Evolutionary conservation across 108 stramenopile species (phyloP).

Genomic region (Skeletonema tropicum): DNA sequence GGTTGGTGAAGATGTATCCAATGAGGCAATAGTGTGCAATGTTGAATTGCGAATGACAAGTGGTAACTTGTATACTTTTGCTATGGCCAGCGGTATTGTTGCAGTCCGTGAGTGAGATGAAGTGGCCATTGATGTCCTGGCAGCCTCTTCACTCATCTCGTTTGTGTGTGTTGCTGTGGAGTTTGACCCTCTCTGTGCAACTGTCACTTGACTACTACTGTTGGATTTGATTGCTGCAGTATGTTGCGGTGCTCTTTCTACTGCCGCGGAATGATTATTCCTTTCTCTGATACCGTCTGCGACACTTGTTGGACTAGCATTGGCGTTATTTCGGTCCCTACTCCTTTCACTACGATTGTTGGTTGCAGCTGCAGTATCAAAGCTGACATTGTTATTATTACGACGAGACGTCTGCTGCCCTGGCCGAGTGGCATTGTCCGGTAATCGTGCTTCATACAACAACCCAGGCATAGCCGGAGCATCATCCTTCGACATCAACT

Average conservation of each 20-base stretch:
- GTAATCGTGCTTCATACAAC: conserved; percentile 91
- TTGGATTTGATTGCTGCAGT: background rate
- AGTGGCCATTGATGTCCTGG: background rate
- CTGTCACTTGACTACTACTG: background rate
- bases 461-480: conserved; percentile 94
- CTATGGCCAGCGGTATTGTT: conserved; percentile 70
- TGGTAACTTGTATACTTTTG: conserved; percentile 64
- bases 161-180: background rate
- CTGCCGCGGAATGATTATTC: conserved; percentile 5
- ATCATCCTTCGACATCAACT: conserved; percentile 84
- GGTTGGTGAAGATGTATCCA: conserved; percentile 33
- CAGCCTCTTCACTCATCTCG: background rate
- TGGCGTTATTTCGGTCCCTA: no score
- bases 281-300: conserved; percentile 4
- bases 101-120: background rate
- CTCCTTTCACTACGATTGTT: no score
- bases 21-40: conserved; percentile 13
- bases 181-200: background rate
- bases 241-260: conserved; percentile 1
- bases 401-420: conserved; percentile 13
- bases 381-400: background rate
- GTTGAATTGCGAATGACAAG: conserved; percentile 28
- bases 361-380: background rate
- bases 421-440: conserved; percentile 55
- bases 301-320: background rate